Evolutionary conservation across 768 basidiomycete species (phyloP).

Genomic region (Rhodotorula babjevae): DNA sequence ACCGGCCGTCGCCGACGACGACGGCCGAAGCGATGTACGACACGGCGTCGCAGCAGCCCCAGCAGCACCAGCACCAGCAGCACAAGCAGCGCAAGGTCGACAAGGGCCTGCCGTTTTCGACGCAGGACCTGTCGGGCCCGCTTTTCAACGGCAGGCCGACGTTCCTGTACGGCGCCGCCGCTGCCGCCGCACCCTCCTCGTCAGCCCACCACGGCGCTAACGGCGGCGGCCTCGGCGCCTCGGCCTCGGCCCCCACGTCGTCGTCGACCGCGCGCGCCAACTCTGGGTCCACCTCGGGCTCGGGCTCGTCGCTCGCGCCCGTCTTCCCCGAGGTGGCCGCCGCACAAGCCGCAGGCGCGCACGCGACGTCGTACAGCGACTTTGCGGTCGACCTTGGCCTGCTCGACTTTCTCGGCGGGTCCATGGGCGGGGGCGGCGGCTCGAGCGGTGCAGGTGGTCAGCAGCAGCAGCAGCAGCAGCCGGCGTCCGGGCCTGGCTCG

Average conservation of each 20-base stretch:
- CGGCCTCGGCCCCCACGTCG: no score
- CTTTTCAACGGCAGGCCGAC: slow-evolving; percentile 31
- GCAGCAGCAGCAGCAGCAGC: no score
- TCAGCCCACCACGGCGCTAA: not conserved
- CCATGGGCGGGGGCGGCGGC: no score
- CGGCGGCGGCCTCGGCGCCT: not conserved
- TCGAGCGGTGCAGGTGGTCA: no score
- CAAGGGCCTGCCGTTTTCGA: slow-evolving; percentile 18
- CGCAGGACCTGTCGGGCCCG: slow-evolving; percentile 17
- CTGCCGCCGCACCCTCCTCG: no score
- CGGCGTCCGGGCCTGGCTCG: no score
- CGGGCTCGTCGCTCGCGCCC: no score
- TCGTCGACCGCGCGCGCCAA: no score
- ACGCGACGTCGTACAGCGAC: not conserved
- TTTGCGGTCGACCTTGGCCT: not conserved
- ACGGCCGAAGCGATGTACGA: not conserved
- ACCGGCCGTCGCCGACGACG: slow-evolving; percentile 2
- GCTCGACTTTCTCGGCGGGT: not conserved
- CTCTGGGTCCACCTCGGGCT: no score
- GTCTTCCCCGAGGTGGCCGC: not conserved
- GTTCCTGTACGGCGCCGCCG: not conserved
- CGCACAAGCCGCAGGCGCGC: not conserved
- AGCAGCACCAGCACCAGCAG: not conserved
- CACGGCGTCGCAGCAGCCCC: not conserved
- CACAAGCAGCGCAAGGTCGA: slow-evolving; percentile 1